Evolutionary conservation across 148 eudicot genomes (phyloP), one percentile per base, ranked within the genome.

Genomic region (Arctostaphylos glauca): DNA sequence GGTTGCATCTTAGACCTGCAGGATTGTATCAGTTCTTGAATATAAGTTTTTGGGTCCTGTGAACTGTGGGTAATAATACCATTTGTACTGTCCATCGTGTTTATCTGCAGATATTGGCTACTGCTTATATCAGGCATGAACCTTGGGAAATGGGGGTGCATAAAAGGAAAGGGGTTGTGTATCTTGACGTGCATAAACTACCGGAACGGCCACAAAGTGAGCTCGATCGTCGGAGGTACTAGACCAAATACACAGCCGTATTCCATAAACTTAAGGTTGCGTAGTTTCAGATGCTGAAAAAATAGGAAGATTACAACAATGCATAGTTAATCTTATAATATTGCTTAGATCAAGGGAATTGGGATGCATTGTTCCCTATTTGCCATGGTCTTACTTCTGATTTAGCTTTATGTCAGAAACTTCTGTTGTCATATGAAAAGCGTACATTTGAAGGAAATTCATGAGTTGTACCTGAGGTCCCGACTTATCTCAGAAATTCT

Each of bases 131-230:
- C 83, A 89, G 96, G 85, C 87, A 94, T 50, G 99, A 96, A 77
- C 96, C 99, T 76, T 96, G 99, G 99, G 99, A 94, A 84, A 96
- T 96, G 99, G 99, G 99, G 86, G 99, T 96, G 81, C 99, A 96
- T 83, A 96, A 93, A 92, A 89, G 99, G 85, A 93, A 93, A 18
- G 98, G 99, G 72, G 95, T 91, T 48, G 92, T 96, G 79, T 96
- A 96, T 89, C 99, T 96, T 82, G 97, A 94, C 88, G 99, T 96
- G 79, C 99, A 96, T 86, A 94, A 94, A 81, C 82, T 96, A 79
- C 98, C 96, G 16, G 99, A 96, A 90, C 92, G 95, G 84, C 97
- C 98, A 9, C 84, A 91, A 83, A 86, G 92, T 81, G 99, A 91
- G 87, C 72, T 90, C 86, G 98, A 96, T 76, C 93, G 98, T 8